Percentiles rank a stretch among this genome's conserved stretches.
Conservation (phyloP, 495 filamentous ascomycete species). For the Penicillium parvum region DNA sequence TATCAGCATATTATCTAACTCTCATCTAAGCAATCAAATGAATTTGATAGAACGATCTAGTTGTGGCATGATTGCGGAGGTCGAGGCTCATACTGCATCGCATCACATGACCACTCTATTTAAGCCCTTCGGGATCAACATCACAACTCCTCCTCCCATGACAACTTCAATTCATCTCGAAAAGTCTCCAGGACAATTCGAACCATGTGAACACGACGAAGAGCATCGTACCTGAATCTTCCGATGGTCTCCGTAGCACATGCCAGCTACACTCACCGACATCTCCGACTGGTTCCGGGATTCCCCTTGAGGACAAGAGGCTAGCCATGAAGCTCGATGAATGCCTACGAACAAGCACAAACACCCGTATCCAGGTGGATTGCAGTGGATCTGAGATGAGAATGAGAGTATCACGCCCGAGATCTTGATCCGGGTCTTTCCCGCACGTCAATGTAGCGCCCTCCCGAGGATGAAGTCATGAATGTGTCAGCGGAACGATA, state of each 20-base stretch:
- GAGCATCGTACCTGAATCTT: constrained; percentile 8
- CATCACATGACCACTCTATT: neutral
- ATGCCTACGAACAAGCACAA: constrained; percentile 12
- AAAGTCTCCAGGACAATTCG: neutral
- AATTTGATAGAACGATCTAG: neutral
- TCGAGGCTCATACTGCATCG: neutral
- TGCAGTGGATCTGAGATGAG: constrained; percentile 14
- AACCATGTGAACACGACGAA: constrained; percentile 13
- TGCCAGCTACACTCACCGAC: constrained; percentile 18
- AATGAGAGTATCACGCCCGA: neutral
- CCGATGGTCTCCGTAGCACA: constrained; percentile 17
- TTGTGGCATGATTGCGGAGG: constrained; percentile 4
- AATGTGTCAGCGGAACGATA: constrained; percentile 17
- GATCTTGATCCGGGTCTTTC: constrained; percentile 19
- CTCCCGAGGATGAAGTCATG: constrained; percentile 23
- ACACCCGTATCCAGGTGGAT: constrained; percentile 10
- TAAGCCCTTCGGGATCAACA: too few relatives aligned
- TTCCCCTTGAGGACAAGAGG: constrained; percentile 16
- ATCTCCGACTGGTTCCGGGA: constrained; percentile 22
- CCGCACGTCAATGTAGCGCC: too few relatives aligned
- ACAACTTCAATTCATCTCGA: neutral
- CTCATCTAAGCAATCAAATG: too few relatives aligned
- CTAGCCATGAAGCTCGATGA: neutral
- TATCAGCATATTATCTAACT: too few relatives aligned
- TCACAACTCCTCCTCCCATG: neutral